These are phyloP conservation scores for Salix viminalis DNA, from an alignment of 345 rosid species.

Conservation along the genomic window DNA sequence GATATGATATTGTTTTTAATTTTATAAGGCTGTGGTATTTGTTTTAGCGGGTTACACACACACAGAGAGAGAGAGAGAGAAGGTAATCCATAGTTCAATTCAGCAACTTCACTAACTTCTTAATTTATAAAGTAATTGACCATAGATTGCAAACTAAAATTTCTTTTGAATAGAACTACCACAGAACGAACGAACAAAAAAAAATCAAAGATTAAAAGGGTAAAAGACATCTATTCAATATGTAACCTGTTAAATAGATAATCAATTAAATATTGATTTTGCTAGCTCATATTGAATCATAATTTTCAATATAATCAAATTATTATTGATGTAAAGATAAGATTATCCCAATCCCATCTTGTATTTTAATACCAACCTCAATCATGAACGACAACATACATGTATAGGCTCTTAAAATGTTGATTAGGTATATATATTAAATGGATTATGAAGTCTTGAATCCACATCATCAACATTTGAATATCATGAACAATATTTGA, in stretches of 20 bases:
- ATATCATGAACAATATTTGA: neutral
- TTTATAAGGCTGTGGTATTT: too few relatives aligned
- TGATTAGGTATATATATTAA: neutral
- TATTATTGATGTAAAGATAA: neutral
- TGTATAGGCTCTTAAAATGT: neutral
- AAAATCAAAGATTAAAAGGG: too few relatives aligned
- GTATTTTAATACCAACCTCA: neutral
- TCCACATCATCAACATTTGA: neutral
- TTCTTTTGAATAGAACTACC: too few relatives aligned
- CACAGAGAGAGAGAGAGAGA: too few relatives aligned
- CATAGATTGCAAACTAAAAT: too few relatives aligned
- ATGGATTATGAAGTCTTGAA: neutral
- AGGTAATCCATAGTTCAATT: too few relatives aligned
- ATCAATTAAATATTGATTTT: neutral
- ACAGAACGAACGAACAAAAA: too few relatives aligned
- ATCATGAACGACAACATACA: neutral
- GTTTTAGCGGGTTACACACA: too few relatives aligned
- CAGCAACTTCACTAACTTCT: too few relatives aligned
- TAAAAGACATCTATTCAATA: neutral
- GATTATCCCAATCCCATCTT: neutral
- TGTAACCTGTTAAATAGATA: neutral
- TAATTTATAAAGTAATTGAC: too few relatives aligned
- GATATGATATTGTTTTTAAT: too few relatives aligned
- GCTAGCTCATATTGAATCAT: neutral
- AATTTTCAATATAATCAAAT: neutral